Evolutionary conservation across 352 stramenopile genomes (phyloP), one percentile per base, ranked within the genome.

Genomic region (Phytopythium helicoides): DNA sequence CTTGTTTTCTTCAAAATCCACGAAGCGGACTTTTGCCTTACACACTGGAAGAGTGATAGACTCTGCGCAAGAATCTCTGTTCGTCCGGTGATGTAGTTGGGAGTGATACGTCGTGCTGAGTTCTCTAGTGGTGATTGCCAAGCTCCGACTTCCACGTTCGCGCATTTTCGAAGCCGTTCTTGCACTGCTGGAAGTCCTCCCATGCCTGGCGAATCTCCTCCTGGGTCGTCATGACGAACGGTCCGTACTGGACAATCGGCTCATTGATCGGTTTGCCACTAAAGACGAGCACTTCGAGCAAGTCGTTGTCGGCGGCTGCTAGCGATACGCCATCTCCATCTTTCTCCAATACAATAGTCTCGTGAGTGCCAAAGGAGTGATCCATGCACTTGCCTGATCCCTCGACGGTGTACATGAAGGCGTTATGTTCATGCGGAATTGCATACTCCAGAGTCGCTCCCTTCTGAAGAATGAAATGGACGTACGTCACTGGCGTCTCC

Each of bases 111-210:
- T n/a, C n/a, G n/a, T n/a, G n/a, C n/a, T n/a, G n/a, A n/a, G n/a
- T n/a, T n/a, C n/a, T n/a, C 8, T 16, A 25, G 19, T 54, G 64
- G 28, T 53, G 64, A 11, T 65, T 70, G 56, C 65, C 69, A 46
- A 87, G 85, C 38, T 80, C 47, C 2, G 70, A 87, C 11, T 52
- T 21, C 77, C 77, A 89, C 7, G 49, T 52, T 25, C 48, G 52
- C 12, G 78, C 68, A 36, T 79, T 76, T 61, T 90, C 80, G 52
- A 88, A 90, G 10, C 78, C 78, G 56, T 87, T 87, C 49, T 78
- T 71, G 16, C 50, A 60, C 5, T 44, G 21, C 50, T 82, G 68
- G 42, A 77, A 75, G 40, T 87, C 76, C 10, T 58, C 50, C n/a
- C 72, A 62, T 47, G 76, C 73, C 34, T 85, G 42, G 6, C 55